Base-by-base conservation (phyloP, 2,329 filamentous ascomycete species). In the Drechslerella coelobrocha region DNA sequence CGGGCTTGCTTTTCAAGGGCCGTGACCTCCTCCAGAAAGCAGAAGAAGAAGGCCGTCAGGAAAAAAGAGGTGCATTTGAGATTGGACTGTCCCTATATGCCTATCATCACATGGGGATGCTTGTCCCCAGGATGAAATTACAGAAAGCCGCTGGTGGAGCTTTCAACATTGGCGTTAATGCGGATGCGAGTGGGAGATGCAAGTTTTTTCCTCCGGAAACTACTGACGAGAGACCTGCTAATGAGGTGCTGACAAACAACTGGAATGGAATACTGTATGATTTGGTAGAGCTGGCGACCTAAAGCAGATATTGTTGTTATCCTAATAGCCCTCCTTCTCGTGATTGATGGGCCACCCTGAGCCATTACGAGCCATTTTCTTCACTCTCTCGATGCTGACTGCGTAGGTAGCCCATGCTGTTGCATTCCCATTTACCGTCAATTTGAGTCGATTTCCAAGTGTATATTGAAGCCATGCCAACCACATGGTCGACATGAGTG, bases 71-170 rank as follows among this genome's bases (percentile, higher is more conserved):
- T 12, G 34, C 65, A 10, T 69, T 69, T 45, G 65, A 69, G 17
- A 19, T 69, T n/a, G 65, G 57, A 8, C 45, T 69, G 21, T 69
- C 65, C 17, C 23, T 69, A 23, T 69, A 69, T 29, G 52, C 57
- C 7, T 69, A 69, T 29, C 51, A 62, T 24, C 65, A 69, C 26
- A 69, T 69, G 65, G 65, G 65, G 12, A 50, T 69, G 26, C 34
- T 62, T 29, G 45, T 69, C 2, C 57, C 53, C 24, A 69, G 62
- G 37, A 51, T 69, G 65, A 69, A 43, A 37, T 9, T 69, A 6
- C 60, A 56, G 9, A 62, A 61, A 19, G 65, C 47, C 8, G 51
- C 57, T n/a, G 57, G 51, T 50, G 65, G 57, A 8, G 65, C 62
- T 19, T 69, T 69, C 37, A 41, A 62, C 12, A 37, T 37, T 8